A percentile compares a stretch with the other conserved stretches of the same genome.
phyloP scores from a whole-genome alignment of 352 stramenopile species.

The Phytopythium montanum region DNA sequence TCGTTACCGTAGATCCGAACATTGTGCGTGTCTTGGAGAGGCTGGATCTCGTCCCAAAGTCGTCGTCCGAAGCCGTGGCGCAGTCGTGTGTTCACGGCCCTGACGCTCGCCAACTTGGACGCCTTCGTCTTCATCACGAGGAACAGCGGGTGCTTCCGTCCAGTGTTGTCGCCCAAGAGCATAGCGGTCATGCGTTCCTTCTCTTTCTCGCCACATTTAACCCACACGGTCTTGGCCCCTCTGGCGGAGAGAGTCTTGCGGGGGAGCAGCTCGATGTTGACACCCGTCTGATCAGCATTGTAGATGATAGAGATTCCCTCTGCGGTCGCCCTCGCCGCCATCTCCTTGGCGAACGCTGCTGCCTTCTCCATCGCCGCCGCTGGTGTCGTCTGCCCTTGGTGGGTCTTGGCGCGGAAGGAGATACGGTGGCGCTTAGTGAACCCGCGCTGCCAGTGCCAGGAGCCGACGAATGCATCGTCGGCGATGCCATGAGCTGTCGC shows the following conservation, averaged over 20 bases:
- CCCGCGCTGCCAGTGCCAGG: conserved; percentile 4
- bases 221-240: conserved; percentile 22
- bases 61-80: conserved; percentile 14
- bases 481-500: not conserved
- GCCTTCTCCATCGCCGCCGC: conserved; percentile 1
- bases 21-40: not conserved
- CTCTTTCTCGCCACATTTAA: conserved; percentile 17
- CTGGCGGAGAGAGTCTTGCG: conserved; percentile 13
- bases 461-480: not conserved
- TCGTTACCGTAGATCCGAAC: conserved; percentile 18
- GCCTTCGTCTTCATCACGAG: conserved; percentile 18
- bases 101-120: conserved; percentile 5
- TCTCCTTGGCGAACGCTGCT: conserved; percentile 5
- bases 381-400: conserved; percentile 12
- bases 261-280: conserved; percentile 27
- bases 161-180: conserved; percentile 18
- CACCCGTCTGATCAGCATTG: conserved; percentile 21
- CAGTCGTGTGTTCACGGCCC: conserved; percentile 11
- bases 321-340: not conserved
- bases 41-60: not conserved
- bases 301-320: conserved; percentile 14
- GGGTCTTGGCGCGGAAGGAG: conserved; percentile 16
- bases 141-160: conserved; percentile 23
- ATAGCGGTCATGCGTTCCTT: conserved; percentile 27
- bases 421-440: conserved; percentile 9